These are phyloP conservation scores for Penicillium fuscoglaucum DNA, from an alignment of 2,329 filamentous ascomycete species.

Conservation along the genomic window DNA sequence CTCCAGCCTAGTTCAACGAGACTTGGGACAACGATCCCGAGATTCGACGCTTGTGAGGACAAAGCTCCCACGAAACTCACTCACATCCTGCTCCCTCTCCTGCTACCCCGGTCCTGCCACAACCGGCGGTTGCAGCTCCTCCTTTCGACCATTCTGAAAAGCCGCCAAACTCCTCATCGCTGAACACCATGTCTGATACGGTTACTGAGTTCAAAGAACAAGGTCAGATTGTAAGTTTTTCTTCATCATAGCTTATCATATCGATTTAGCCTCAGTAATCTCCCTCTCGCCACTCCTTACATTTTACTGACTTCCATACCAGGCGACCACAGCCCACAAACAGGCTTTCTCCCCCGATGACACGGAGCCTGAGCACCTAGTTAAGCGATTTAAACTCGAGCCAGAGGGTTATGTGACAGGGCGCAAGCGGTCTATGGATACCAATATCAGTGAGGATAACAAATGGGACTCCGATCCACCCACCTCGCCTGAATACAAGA, in stretches of 20 bases:
- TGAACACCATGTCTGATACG: not conserved
- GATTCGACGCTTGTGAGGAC: not conserved
- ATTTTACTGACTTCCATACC: not conserved
- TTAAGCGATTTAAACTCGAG: not conserved
- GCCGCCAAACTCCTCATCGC: not conserved
- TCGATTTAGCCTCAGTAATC: not conserved
- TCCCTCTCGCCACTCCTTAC: not conserved
- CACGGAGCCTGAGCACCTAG: not conserved
- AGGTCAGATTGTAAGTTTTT: not conserved
- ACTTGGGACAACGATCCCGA: not conserved
- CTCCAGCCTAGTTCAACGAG: not conserved
- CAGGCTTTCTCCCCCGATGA: not conserved
- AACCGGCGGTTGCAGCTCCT: not conserved
- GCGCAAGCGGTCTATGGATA: not conserved
- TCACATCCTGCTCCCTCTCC: not conserved
- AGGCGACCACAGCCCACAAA: not conserved
- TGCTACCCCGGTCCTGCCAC: not conserved
- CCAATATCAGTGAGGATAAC: not conserved
- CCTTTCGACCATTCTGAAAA: not conserved
- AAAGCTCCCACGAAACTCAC: not conserved
- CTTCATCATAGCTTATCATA: not conserved
- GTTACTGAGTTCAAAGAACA: not conserved
- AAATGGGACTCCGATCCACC: not conserved
- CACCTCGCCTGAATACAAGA: not conserved
- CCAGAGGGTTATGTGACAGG: not conserved